Evolutionary conservation across 306 rosid genomes (phyloP).

Genomic region (Morella rubra): DNA sequence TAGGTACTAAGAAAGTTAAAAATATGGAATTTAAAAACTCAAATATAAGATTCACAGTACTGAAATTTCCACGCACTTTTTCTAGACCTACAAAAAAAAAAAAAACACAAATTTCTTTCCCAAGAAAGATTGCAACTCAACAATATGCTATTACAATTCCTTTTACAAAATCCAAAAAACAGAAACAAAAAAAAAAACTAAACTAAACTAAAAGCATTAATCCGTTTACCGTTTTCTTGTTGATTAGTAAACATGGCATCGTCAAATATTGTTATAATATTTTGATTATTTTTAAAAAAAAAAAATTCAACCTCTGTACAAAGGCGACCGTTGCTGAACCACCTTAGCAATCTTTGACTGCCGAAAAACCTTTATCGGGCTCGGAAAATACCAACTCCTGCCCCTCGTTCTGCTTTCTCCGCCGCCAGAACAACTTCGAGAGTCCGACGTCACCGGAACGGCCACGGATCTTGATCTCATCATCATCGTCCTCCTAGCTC

Average conservation of each 20-base stretch:
- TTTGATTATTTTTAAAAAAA: slow-evolving; percentile 25
- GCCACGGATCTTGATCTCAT: slow-evolving; percentile 79
- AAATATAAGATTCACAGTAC: too few species aligned
- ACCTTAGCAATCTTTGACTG: slow-evolving; percentile 61
- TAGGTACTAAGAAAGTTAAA: too few species aligned
- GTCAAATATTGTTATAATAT: neutral
- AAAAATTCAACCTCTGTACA: slow-evolving; percentile 85
- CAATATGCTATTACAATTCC: neutral
- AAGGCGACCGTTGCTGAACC: slow-evolving; percentile 69
- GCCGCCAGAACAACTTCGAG: slow-evolving; percentile 13
- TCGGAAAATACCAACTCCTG: slow-evolving; percentile 76
- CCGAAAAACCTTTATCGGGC: slow-evolving; percentile 91
- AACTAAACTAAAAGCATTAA: slow-evolving; percentile 1
- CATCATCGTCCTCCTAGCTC: slow-evolving; percentile 52
- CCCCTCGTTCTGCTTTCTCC: slow-evolving; percentile 46
- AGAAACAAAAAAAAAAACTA: slow-evolving; percentile 8
- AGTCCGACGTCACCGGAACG: slow-evolving; percentile 33
- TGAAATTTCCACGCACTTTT: too few species aligned
- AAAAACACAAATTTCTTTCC: too few species aligned
- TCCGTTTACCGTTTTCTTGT: neutral
- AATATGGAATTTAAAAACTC: too few species aligned
- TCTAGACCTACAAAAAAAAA: too few species aligned
- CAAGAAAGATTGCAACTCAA: neutral
- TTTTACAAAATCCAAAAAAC: neutral
- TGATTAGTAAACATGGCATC: neutral